A percentile compares a stretch with the other conserved stretches of the same genome.
Conservation (phyloP, 371 early-diverging fungal genomes). For the Mortierella sp. region DNA sequence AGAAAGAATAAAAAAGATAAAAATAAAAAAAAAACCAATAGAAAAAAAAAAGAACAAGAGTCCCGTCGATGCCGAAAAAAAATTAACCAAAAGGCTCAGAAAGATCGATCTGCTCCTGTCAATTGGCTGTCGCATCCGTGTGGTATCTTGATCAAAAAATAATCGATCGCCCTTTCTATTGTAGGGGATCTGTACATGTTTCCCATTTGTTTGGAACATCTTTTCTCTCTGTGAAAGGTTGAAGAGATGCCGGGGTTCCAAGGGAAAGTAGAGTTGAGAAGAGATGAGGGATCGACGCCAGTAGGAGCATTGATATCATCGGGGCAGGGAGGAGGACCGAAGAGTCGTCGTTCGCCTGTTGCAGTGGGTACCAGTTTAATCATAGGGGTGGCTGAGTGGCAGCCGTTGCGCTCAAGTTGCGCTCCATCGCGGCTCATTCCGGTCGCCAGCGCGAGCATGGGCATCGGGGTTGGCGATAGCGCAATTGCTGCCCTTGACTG, state of each 20-base stretch:
- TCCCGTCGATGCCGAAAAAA: background rate
- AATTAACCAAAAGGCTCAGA: background rate
- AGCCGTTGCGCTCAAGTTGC: slow-evolving; percentile 23
- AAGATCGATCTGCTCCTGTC: background rate
- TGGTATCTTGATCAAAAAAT: background rate
- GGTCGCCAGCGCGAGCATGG: slow-evolving; percentile 3
- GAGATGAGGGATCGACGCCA: slow-evolving; percentile 20
- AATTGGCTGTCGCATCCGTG: background rate
- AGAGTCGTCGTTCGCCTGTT: slow-evolving; percentile 9
- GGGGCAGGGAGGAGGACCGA: background rate
- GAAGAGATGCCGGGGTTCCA: slow-evolving; percentile 30
- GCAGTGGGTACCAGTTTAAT: slow-evolving; percentile 8
- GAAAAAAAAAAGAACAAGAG: background rate
- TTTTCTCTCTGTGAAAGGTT: background rate
- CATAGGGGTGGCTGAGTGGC: slow-evolving; percentile 7
- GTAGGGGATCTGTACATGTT: background rate
- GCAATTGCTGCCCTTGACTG: slow-evolving; percentile 58
- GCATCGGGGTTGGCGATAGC: background rate
- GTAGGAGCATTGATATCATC: slow-evolving; percentile 14
- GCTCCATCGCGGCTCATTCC: slow-evolving; percentile 10
- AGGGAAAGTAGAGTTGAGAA: slow-evolving; percentile 13
- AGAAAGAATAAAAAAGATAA: background rate
- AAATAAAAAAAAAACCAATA: background rate
- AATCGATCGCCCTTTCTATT: background rate
- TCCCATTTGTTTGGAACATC: background rate